phyloP scores from a whole-genome alignment of 2,329 filamentous ascomycete genomes.

The Sodiomyces alkalinus region DNA sequence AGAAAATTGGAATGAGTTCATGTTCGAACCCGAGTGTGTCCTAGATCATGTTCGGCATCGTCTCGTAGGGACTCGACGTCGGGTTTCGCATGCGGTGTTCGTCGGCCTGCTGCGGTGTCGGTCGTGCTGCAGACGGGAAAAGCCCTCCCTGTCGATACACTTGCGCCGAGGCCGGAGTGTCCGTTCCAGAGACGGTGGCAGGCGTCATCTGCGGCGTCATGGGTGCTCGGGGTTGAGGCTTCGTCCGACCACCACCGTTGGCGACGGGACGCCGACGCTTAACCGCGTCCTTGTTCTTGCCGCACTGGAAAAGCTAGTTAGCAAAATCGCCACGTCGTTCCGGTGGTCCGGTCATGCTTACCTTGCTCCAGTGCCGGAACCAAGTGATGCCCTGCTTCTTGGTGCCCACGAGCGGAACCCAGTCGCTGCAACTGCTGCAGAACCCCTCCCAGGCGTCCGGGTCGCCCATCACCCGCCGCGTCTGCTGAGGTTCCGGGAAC shows the following conservation, averaged over 20 bases:
- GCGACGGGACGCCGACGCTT: slow-evolving; percentile 44
- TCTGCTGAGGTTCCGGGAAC: slow-evolving; percentile 65
- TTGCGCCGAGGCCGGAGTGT: slow-evolving; percentile 22
- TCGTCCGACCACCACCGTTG: too few species aligned
- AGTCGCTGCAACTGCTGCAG: slow-evolving; percentile 64
- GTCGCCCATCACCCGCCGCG: slow-evolving; percentile 62
- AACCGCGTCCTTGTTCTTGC: slow-evolving; percentile 56
- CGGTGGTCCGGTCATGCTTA: slow-evolving; percentile 19
- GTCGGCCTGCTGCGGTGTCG: background rate
- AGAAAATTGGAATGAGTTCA: background rate
- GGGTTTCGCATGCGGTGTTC: slow-evolving; percentile 1
- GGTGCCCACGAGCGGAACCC: slow-evolving; percentile 68
- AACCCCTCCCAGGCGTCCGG: slow-evolving; percentile 70
- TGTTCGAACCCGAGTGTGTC: background rate
- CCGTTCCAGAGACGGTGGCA: slow-evolving; percentile 17
- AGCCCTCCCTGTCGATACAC: slow-evolving; percentile 8
- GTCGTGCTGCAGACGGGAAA: background rate
- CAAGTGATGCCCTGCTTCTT: slow-evolving; percentile 90
- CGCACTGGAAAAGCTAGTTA: slow-evolving; percentile 34
- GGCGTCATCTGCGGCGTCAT: slow-evolving; percentile 30
- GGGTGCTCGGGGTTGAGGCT: slow-evolving; percentile 24
- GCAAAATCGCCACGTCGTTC: slow-evolving; percentile 1
- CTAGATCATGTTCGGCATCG: slow-evolving; percentile 2
- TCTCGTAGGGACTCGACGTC: slow-evolving; percentile 1
- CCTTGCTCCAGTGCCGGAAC: slow-evolving; percentile 84